These are phyloP conservation scores for Syzygium aqueum DNA, from an alignment of 345 rosid genomes.

Conservation along the genomic window DNA sequence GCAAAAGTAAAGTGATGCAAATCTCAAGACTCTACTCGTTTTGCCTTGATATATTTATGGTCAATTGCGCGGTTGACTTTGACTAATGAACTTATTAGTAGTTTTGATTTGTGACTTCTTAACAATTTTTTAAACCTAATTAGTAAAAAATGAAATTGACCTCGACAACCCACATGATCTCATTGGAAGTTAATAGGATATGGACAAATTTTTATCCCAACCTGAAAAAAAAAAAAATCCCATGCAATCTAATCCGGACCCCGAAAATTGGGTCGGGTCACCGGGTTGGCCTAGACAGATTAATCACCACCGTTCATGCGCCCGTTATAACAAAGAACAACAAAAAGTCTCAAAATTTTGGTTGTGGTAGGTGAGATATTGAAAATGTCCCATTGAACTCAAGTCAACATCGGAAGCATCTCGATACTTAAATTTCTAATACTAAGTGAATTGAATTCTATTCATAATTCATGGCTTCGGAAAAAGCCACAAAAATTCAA, in stretches of 20 bases:
- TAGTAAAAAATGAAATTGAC: no score
- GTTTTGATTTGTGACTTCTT: no score
- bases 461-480: neutral
- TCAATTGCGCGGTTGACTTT: no score
- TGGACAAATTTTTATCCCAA: neutral
- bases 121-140: no score
- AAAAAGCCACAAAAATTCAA: no score
- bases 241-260: no score
- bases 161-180: no score
- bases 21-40: no score
- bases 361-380: neutral
- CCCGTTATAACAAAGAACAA: neutral
- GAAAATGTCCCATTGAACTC: neutral
- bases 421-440: neutral
- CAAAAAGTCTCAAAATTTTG: neutral
- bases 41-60: no score
- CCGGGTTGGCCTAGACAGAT: neutral
- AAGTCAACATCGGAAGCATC: neutral
- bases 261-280: neutral
- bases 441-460: neutral
- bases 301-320: neutral
- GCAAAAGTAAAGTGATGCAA: no score
- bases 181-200: no score
- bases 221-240: neutral
- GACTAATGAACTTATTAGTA: no score